Percentiles rank a stretch among this genome's conserved stretches.
These are phyloP conservation scores for Alnus rubra DNA, from an alignment of 306 rosid species.

Conservation along the genomic window DNA sequence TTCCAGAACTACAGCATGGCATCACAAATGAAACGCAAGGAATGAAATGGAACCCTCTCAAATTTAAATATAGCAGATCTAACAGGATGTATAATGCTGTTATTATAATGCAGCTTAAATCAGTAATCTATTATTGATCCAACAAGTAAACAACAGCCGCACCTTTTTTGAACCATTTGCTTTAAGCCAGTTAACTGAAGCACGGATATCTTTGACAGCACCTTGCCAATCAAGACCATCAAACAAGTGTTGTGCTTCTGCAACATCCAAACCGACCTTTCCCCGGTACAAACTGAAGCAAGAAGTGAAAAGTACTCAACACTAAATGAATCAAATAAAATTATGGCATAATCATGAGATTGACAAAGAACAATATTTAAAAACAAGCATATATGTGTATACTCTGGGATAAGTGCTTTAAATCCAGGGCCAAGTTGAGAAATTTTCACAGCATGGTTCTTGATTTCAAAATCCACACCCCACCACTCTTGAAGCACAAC, in stretches of 20 bases:
- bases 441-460: conserved; percentile 78
- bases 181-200: conserved; percentile 92
- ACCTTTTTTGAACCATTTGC: conserved; percentile 93
- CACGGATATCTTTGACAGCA: conserved; percentile 81
- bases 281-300: conserved; percentile 62
- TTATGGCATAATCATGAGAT: not conserved
- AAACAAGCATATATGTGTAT: conserved; percentile 17
- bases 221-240: conserved; percentile 96
- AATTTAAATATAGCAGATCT: not conserved
- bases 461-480: conserved; percentile 85
- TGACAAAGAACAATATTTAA: not conserved
- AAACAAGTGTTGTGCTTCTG: conserved; percentile 92
- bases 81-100: not conserved
- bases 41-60: not conserved
- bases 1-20: conserved; percentile 2
- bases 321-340: conserved; percentile 10
- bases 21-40: conserved; percentile 19
- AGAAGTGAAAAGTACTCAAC: not conserved
- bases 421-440: conserved; percentile 74
- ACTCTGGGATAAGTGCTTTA: conserved; percentile 96
- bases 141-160: conserved; percentile 6
- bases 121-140: not conserved
- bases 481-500: conserved; percentile 94
- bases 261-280: conserved; percentile 86
- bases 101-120: not conserved